Base-by-base conservation (phyloP, 352 stramenopile genomes). In the Globisporangium carolinianum region DNA sequence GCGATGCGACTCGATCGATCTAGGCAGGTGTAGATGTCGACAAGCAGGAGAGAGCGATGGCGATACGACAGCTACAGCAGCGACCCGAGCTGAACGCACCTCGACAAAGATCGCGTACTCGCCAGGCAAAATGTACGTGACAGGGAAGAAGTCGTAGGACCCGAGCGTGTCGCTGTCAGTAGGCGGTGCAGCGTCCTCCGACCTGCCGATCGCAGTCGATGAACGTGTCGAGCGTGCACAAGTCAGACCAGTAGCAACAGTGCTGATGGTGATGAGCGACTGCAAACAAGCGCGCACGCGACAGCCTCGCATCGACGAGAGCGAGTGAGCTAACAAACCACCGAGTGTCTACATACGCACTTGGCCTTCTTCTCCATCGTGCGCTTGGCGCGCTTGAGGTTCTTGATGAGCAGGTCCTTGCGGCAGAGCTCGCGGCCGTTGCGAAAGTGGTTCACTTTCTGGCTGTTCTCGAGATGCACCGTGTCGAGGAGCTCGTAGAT, bases 371-470 rank as follows among this genome's bases (percentile, higher is more conserved):
- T 90, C 57, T 94, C 82, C 63, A 86, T 86, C 65, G 85, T 76
- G 39, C 83, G 73, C 57, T 87, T 91, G 41, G 73, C 75, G 14
- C 89, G 82, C 68, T 98, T 98, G 46, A 98, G 73, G 67, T 98
- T 98, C 69, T 98, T 98, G 60, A 97, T 96, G 60, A 98, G 78
- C 2, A 97, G 71, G 61, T 98, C 92, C 62, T 98, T 98, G 6
- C 93, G 73, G 55, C 89, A 97, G 12, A 98, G 63, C 74, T 97
- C 79, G 41, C 80, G 69, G 10, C 84, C 80, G 62, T 94, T 95
- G 35, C 84, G 80, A 48, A 85, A 98, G 65, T 98, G 94, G 58
- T 97, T 97, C 15, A 98, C 80, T 24, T 90, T 73, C 56, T 97
- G 90, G 2, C 64, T 71, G 39, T 78, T 81, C 46, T 89, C 79